A percentile compares a stretch with the other conserved stretches of the same genome.
Evolutionary conservation across 345 rosid species (phyloP).

Genomic region (Gossypium raimondii): DNA sequence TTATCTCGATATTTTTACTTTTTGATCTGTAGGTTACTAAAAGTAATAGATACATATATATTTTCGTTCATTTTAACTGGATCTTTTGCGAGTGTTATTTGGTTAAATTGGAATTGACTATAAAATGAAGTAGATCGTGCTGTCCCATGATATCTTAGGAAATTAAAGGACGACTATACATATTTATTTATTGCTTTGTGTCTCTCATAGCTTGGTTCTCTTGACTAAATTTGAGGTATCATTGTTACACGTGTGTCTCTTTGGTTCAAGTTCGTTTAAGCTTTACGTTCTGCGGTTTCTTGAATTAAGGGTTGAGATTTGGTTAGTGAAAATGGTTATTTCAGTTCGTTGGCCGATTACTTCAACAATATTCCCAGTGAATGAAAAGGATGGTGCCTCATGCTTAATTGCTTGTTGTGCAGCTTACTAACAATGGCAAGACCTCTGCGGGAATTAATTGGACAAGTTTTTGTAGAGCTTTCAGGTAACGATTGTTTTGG

Average conservation of each 20-base stretch:
- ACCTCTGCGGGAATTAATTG: constrained; percentile 40
- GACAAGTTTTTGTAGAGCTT: constrained; percentile 59
- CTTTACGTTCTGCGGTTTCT: not conserved
- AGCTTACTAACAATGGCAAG: constrained; percentile 53
- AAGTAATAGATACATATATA: not conserved
- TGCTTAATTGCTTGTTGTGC: constrained; percentile 21
- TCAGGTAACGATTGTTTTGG: constrained; percentile 48
- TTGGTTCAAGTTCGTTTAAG: not conserved
- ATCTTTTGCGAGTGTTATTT: not conserved
- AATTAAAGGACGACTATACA: not conserved
- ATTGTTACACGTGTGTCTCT: not conserved
- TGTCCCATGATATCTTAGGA: not conserved
- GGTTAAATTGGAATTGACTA: not conserved
- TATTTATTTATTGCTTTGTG: not conserved
- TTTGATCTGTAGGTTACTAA: not conserved
- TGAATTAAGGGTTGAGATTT: not conserved
- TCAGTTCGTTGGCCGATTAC: not conserved
- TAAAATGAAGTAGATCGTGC: not conserved
- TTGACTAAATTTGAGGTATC: not conserved
- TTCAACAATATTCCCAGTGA: not conserved
- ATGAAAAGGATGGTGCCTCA: not conserved
- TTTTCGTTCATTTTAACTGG: not conserved
- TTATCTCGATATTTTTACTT: not conserved
- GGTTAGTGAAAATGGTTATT: not conserved
- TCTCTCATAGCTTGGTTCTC: not conserved